Conservation (phyloP, 495 filamentous ascomycete genomes). For the Penicillium riverlandense region DNA sequence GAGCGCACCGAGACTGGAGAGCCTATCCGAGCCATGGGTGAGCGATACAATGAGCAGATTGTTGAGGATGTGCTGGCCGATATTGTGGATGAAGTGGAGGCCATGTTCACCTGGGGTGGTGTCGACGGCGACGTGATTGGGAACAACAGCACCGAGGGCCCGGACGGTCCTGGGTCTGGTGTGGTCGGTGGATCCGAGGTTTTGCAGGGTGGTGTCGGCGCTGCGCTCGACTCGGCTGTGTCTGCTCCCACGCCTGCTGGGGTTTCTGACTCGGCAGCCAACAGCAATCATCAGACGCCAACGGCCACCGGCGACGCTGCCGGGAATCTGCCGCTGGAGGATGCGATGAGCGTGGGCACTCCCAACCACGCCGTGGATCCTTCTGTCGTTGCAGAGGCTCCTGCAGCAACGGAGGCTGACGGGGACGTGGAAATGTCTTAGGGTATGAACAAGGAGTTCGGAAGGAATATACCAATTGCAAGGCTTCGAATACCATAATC, state of each 20-base stretch:
- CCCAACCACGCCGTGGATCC: conserved; percentile 16
- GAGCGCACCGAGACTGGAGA: conserved; percentile 24
- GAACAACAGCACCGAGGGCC: conserved; percentile 19
- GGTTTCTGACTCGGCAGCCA: conserved; percentile 17
- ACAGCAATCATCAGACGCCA: conserved; percentile 16
- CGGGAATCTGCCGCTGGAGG: conserved; percentile 15
- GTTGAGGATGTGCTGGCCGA: conserved; percentile 91
- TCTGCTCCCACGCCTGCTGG: conserved; percentile 10
- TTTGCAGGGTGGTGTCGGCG: conserved; percentile 27
- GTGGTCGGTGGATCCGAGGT: conserved; percentile 32
- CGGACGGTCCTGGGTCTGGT: conserved; percentile 20
- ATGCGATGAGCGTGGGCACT: conserved; percentile 22
- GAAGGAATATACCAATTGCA: background rate
- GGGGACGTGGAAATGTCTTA: conserved; percentile 39
- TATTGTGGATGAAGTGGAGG: conserved; percentile 82
- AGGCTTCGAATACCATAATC: too few species aligned
- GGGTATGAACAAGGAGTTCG: background rate
- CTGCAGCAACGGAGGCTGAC: conserved; percentile 8
- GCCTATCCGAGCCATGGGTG: conserved; percentile 53
- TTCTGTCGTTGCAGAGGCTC: too few species aligned
- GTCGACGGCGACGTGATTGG: conserved; percentile 31
- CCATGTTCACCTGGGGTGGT: conserved; percentile 42
- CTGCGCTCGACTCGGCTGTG: conserved; percentile 26
- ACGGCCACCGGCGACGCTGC: conserved; percentile 6
- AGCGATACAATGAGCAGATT: conserved; percentile 89